A percentile compares a stretch with the other conserved stretches of the same genome.
Evolutionary conservation across 179 eudicot genomes (phyloP).

Genomic region (Silene noctiflora): DNA sequence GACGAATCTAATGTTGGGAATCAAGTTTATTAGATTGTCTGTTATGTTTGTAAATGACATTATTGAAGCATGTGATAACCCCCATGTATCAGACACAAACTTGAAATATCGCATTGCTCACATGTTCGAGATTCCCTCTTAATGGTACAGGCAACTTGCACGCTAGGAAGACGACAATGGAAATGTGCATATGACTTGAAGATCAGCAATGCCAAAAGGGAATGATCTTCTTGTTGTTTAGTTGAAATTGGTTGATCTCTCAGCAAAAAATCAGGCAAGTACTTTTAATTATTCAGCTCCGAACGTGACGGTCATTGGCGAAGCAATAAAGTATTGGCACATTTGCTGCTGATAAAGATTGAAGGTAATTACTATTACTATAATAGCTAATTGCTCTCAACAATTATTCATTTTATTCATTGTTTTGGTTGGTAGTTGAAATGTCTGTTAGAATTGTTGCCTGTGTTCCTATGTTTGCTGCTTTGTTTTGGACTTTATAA

Average conservation of each 20-base stretch:
- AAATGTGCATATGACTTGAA: constrained; percentile 37
- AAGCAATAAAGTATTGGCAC: constrained; percentile 26
- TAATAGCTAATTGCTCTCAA: constrained; percentile 15
- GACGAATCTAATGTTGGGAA: constrained; percentile 22
- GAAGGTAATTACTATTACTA: constrained; percentile 4
- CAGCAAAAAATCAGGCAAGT: constrained; percentile 16
- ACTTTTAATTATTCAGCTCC: constrained; percentile 19
- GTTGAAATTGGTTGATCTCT: constrained; percentile 27
- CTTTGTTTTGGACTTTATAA: constrained; percentile 28
- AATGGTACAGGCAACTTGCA: constrained; percentile 24
- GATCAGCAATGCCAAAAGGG: constrained; percentile 31
- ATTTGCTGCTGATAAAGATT: constrained; percentile 16
- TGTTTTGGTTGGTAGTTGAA: constrained; percentile 41
- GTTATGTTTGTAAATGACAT: constrained; percentile 27
- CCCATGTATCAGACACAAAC: constrained; percentile 29
- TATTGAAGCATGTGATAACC: constrained; percentile 33
- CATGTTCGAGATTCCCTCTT: constrained; percentile 43
- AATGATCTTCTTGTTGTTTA: constrained; percentile 37
- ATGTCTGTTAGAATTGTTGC: constrained; percentile 43
- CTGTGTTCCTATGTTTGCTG: constrained; percentile 26
- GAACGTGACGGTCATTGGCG: constrained; percentile 25
- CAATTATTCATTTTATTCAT: constrained; percentile 17
- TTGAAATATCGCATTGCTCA: constrained; percentile 29
- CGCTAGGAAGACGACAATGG: constrained; percentile 29
- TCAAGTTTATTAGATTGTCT: constrained; percentile 19